phyloP scores from a whole-genome alignment of 306 rosid species.

The Ormosia semicastrata region DNA sequence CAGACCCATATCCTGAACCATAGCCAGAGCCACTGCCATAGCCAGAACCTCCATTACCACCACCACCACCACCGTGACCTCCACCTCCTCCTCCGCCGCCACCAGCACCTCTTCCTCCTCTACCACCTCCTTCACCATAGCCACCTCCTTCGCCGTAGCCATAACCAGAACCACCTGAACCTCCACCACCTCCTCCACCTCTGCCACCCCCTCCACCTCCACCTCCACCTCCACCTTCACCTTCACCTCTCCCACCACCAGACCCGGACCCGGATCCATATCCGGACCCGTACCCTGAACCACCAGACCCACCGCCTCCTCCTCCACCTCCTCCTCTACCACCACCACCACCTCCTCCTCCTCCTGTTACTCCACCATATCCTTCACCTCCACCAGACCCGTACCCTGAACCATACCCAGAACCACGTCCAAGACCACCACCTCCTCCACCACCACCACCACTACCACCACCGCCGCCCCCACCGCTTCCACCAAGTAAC shows the following conservation, averaged over 20 bases:
- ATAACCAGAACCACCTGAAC: slow-evolving; percentile 43
- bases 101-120: slow-evolving; percentile 13
- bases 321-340: slow-evolving; percentile 54
- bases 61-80: slow-evolving; percentile 14
- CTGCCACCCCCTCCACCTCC: slow-evolving; percentile 33
- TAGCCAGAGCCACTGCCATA: slow-evolving; percentile 48
- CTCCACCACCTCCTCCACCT: slow-evolving; percentile 44
- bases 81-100: slow-evolving; percentile 21
- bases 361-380: slow-evolving; percentile 39
- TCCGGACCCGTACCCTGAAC: slow-evolving; percentile 61
- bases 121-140: slow-evolving; percentile 20
- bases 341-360: slow-evolving; percentile 49
- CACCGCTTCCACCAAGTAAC: slow-evolving; percentile 21
- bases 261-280: slow-evolving; percentile 53
- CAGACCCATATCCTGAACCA: slow-evolving; percentile 60
- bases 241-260: slow-evolving; percentile 39
- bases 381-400: slow-evolving; percentile 58
- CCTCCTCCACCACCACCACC: slow-evolving; percentile 17
- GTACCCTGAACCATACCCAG: slow-evolving; percentile 50
- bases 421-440: slow-evolving; percentile 21
- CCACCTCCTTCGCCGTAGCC: slow-evolving; percentile 43
- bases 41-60: slow-evolving; percentile 42
- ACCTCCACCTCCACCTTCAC: slow-evolving; percentile 34
- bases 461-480: slow-evolving; percentile 26
- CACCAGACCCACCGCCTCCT: slow-evolving; percentile 39